Percentiles rank a stretch among this genome's conserved stretches.
These are phyloP conservation scores for Calonectria pauciramosa DNA, from an alignment of 2,329 filamentous ascomycete genomes.

Conservation along the genomic window DNA sequence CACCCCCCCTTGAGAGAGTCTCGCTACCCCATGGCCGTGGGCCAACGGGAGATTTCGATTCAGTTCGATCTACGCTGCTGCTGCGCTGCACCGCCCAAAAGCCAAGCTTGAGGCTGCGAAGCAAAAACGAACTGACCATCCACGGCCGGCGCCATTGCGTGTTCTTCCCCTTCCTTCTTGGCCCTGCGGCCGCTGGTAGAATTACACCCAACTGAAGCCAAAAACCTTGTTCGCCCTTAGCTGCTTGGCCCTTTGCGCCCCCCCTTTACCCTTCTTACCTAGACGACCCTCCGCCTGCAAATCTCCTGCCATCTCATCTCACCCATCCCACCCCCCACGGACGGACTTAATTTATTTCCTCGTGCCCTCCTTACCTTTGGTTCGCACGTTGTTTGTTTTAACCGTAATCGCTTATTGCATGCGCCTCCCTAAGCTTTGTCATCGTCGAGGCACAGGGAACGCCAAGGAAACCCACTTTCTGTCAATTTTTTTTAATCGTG, in stretches of 20 bases:
- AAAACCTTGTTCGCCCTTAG: constrained; percentile 8
- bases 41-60: constrained; percentile 1
- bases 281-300: neutral
- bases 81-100: constrained; percentile 10
- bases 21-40: neutral
- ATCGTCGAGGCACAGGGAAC: neutral
- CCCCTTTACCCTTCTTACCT: neutral
- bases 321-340: neutral
- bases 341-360: constrained; percentile 5
- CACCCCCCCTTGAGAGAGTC: neutral
- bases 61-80: neutral
- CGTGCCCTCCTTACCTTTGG: neutral
- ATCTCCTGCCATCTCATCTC: constrained; percentile 9
- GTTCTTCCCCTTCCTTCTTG: neutral
- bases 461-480: neutral
- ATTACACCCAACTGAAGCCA: constrained; percentile 7
- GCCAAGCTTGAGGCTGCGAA: constrained; percentile 4
- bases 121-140: neutral
- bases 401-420: neutral
- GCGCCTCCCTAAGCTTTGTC: neutral
- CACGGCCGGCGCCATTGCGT: neutral
- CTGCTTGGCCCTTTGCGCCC: neutral
- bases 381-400: neutral
- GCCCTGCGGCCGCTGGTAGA: constrained; percentile 1
- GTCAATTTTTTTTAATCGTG: neutral